Conservation (phyloP, 148 eudicot genomes). For the Diospyros lotus region DNA sequence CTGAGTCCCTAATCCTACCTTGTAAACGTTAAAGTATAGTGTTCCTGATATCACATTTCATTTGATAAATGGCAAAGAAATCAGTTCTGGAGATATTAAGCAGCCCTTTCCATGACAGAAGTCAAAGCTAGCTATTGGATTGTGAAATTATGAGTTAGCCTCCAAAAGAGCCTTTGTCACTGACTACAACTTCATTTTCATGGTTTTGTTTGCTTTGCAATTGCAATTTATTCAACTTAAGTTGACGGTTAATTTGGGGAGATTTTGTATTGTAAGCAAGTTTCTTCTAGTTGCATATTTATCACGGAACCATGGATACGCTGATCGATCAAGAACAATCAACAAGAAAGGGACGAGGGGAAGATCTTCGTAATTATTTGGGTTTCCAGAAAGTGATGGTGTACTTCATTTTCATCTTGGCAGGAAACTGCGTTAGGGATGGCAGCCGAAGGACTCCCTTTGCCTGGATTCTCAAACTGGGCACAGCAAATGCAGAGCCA, state of each 20-base stretch:
- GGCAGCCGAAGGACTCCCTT: constrained; percentile 22
- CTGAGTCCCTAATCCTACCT: background rate
- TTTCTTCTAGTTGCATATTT: background rate
- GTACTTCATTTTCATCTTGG: background rate
- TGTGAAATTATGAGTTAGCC: background rate
- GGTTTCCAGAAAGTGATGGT: background rate
- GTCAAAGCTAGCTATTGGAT: background rate
- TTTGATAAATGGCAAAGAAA: background rate
- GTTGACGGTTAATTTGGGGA: too few species aligned
- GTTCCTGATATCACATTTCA: background rate
- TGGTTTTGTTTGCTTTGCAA: too few species aligned
- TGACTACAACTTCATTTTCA: background rate
- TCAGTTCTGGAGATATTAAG: background rate
- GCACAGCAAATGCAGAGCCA: constrained; percentile 30
- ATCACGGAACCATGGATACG: background rate
- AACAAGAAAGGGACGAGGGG: background rate
- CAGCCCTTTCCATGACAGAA: background rate
- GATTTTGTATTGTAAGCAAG: background rate
- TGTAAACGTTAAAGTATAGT: background rate
- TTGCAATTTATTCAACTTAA: too few species aligned
- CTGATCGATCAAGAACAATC: background rate
- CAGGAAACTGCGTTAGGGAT: constrained; percentile 32
- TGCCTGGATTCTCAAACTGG: constrained; percentile 31
- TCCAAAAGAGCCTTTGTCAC: background rate
- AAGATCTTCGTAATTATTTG: background rate